phyloP scores from a whole-genome alignment of 75 land plant species.

The Isoetes taiwanensis region DNA sequence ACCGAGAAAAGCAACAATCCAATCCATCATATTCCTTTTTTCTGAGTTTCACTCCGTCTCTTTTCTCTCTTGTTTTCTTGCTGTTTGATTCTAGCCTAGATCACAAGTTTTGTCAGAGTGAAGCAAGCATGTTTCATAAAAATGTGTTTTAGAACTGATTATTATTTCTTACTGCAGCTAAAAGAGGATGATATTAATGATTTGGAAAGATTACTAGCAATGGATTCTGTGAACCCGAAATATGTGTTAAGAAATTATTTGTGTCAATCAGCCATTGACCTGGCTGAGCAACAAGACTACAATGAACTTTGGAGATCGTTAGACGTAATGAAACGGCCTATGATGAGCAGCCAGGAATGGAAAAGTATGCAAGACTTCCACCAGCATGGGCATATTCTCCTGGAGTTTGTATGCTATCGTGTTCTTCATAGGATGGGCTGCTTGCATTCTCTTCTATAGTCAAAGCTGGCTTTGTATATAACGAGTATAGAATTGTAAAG shows the following conservation, averaged over 20 bases:
- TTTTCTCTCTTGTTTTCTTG: no score
- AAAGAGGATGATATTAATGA: conserved; percentile 59
- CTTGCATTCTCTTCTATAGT: no score
- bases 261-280: conserved; percentile 91
- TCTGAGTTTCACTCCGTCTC: no score
- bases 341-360: conserved; percentile 90
- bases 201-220: conserved; percentile 50
- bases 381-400: conserved; percentile 99
- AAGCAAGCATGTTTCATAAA: no score
- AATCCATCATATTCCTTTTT: no score
- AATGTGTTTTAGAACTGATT: no score
- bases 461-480: no score
- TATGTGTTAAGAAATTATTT: conserved; percentile 80
- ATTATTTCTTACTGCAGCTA: conserved; percentile 28
- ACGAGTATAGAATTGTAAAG: no score
- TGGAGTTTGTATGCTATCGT: conserved; percentile 97
- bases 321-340: conserved; percentile 83
- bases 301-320: conserved; percentile 54
- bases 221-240: conserved; percentile 84
- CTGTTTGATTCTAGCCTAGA: no score
- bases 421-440: no score
- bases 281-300: conserved; percentile 81
- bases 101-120: no score
- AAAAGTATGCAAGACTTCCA: conserved; percentile 88
- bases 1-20: no score